A percentile compares a stretch with the other conserved stretches of the same genome.
Evolutionary conservation across 208 protist species (phyloP).

Genomic region (Histomonas meleagridis): DNA sequence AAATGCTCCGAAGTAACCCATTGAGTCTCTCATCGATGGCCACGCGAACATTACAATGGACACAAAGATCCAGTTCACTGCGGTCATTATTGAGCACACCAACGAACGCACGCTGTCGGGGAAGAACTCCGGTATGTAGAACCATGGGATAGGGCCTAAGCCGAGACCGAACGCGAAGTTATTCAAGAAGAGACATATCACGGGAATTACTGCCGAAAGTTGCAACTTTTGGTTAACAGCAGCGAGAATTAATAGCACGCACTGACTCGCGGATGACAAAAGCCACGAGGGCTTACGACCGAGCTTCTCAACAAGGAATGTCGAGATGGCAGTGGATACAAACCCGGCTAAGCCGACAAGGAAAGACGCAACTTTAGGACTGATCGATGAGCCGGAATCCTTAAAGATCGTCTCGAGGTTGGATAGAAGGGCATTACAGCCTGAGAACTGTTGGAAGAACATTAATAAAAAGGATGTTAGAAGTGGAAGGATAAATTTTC

Average conservation of each 20-base stretch:
- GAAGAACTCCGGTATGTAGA: constrained; percentile 1
- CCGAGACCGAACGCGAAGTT: not conserved
- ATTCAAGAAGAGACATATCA: not conserved
- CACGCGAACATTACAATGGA: not conserved
- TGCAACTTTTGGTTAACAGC: not conserved
- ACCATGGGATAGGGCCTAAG: constrained; percentile 15
- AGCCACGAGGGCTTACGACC: not conserved
- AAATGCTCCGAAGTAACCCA: not conserved
- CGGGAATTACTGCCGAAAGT: not conserved
- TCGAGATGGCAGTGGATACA: not conserved
- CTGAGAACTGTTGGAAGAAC: constrained; percentile 31
- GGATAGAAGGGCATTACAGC: not conserved
- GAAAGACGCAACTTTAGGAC: not conserved
- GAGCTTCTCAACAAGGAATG: not conserved
- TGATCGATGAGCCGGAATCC: not conserved
- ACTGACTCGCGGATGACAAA: not conserved
- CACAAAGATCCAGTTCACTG: not conserved
- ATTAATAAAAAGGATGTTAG: not conserved
- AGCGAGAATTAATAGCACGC: not conserved
- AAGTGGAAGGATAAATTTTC: not conserved
- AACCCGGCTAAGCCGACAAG: not conserved
- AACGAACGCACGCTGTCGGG: not conserved
- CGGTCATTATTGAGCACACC: not conserved
- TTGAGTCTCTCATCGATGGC: not conserved
- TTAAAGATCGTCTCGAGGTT: not conserved